phyloP scores from a whole-genome alignment of 306 rosid species.

The Prunus dulcis region DNA sequence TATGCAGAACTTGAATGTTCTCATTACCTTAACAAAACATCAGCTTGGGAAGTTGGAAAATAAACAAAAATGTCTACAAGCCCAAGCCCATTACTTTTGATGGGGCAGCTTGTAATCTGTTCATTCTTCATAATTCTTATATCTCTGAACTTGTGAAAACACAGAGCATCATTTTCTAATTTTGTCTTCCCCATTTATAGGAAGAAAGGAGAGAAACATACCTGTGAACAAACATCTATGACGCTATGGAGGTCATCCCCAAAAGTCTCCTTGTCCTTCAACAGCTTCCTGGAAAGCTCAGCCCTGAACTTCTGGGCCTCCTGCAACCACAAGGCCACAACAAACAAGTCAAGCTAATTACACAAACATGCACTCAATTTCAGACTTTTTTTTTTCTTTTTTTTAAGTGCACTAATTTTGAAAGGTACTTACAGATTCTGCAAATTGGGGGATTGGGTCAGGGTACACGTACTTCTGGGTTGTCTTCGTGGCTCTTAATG shows the following conservation, averaged over 20 bases:
- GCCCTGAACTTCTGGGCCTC: constrained; percentile 61
- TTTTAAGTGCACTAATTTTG: too few species aligned
- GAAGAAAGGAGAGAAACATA: not conserved
- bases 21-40: not conserved
- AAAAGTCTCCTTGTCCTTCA: constrained; percentile 44
- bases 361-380: not conserved
- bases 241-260: constrained; percentile 51
- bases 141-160: not conserved
- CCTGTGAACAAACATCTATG: constrained; percentile 60
- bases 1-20: not conserved
- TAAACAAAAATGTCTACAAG: too few species aligned
- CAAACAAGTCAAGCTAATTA: not conserved
- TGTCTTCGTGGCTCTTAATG: too few species aligned
- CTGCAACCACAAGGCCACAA: constrained; percentile 23
- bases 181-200: not conserved
- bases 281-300: constrained; percentile 48
- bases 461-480: too few species aligned
- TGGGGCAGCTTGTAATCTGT: not conserved
- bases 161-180: not conserved
- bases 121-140: not conserved
- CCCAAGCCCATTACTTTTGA: not conserved
- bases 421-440: too few species aligned
- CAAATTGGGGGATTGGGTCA: too few species aligned
- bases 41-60: too few species aligned
- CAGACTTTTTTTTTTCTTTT: too few species aligned